Conservation (phyloP, 2,329 filamentous ascomycete genomes). For the Knufia fluminis region DNA sequence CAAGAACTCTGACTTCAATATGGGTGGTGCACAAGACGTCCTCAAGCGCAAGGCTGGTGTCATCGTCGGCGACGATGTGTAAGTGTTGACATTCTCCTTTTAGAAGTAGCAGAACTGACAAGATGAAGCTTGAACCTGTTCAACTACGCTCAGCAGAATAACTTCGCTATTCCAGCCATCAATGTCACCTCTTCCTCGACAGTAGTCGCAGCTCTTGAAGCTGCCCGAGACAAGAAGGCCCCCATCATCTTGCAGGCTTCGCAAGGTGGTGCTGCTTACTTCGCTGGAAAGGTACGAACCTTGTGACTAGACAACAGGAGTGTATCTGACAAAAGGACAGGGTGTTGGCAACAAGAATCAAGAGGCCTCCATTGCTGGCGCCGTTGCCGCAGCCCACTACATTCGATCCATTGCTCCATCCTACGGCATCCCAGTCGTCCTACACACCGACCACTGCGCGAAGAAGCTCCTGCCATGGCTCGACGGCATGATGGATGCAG, state of each 20-base stretch:
- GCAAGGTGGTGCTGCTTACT: conserved; percentile 88
- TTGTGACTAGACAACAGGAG: not conserved
- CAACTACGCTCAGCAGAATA: conserved; percentile 77
- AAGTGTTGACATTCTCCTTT: conserved; percentile 14
- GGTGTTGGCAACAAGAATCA: conserved; percentile 76
- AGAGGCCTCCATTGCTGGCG: conserved; percentile 77
- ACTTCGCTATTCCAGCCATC: conserved; percentile 81
- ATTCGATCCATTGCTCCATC: conserved; percentile 76
- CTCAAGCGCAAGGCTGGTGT: conserved; percentile 57
- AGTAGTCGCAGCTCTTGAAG: conserved; percentile 80
- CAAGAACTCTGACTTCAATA: conserved; percentile 3
- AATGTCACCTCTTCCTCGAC: conserved; percentile 93
- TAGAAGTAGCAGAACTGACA: not conserved
- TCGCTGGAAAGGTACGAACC: conserved; percentile 65
- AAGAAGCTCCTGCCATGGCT: conserved; percentile 99
- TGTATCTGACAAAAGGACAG: conserved; percentile 27
- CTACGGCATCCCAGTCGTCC: conserved; percentile 84
- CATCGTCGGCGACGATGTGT: conserved; percentile 59
- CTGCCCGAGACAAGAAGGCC: conserved; percentile 80
- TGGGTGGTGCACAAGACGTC: conserved; percentile 40
- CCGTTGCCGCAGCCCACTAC: conserved; percentile 85
- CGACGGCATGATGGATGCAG: conserved; percentile 88
- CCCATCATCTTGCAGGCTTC: conserved; percentile 90
- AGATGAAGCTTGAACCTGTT: conserved; percentile 50
- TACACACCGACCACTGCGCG: conserved; percentile 97